phyloP scores from a whole-genome alignment of 2,329 filamentous ascomycete species.

The Ophiostoma quercus region DNA sequence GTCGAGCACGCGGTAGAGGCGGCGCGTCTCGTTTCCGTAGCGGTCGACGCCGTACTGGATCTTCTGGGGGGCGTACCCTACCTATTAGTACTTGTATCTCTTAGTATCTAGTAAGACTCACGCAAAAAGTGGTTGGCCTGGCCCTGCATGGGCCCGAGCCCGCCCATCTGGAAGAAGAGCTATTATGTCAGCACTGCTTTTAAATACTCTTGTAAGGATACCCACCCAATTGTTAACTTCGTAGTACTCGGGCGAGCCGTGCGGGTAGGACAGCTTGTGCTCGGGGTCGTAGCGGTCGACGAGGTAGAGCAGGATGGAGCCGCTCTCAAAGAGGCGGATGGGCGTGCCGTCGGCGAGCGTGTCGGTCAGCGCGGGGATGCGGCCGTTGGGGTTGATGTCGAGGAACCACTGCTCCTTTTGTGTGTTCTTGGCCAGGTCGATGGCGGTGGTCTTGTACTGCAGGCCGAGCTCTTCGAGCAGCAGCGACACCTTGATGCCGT shows the following conservation, averaged over 20 bases:
- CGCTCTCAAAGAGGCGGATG: slow-evolving; percentile 77
- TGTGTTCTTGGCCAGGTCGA: slow-evolving; percentile 68
- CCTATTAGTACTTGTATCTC: slow-evolving; percentile 31
- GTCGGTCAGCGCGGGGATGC: slow-evolving; percentile 83
- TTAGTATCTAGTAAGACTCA: background rate
- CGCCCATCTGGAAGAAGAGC: slow-evolving; percentile 71
- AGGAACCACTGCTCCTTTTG: slow-evolving; percentile 83
- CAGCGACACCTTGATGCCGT: slow-evolving; percentile 86
- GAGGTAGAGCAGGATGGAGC: slow-evolving; percentile 78
- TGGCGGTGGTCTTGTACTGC: slow-evolving; percentile 65
- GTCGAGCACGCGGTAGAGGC: slow-evolving; percentile 74
- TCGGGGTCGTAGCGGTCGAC: slow-evolving; percentile 75
- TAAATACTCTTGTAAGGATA: too few relatives aligned
- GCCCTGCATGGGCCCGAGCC: slow-evolving; percentile 75
- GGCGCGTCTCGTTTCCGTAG: slow-evolving; percentile 77
- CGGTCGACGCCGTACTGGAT: slow-evolving; percentile 79
- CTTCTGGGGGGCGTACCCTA: slow-evolving; percentile 66
- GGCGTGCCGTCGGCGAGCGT: slow-evolving; percentile 65
- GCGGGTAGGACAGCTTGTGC: slow-evolving; percentile 75
- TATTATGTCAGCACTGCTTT: slow-evolving; percentile 27
- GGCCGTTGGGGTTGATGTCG: slow-evolving; percentile 86
- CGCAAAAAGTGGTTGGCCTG: slow-evolving; percentile 80
- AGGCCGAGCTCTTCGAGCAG: slow-evolving; percentile 78
- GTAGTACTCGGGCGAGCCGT: slow-evolving; percentile 66
- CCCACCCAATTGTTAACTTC: slow-evolving; percentile 72